Conservation (phyloP, 2,329 filamentous ascomycete genomes). For the Aspergillus persii region DNA sequence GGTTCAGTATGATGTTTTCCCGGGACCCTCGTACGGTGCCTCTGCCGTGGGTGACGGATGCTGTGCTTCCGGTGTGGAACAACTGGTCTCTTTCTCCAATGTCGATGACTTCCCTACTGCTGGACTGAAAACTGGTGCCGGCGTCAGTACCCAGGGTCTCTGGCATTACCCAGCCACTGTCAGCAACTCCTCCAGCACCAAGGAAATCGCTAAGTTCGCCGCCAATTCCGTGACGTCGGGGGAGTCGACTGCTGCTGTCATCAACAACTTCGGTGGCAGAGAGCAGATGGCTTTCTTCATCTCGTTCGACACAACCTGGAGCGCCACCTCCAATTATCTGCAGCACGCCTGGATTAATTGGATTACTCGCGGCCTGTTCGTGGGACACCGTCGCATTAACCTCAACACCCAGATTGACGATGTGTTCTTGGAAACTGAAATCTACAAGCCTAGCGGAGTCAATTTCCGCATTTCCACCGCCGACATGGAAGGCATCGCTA, state of each 20-base stretch:
- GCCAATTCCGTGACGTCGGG: constrained; percentile 40
- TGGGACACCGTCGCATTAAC: constrained; percentile 56
- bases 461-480: constrained; percentile 50
- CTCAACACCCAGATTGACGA: constrained; percentile 61
- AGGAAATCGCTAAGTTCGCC: constrained; percentile 54
- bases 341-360: constrained; percentile 64
- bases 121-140: constrained; percentile 51
- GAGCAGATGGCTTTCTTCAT: constrained; percentile 64
- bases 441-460: constrained; percentile 49
- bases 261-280: constrained; percentile 57
- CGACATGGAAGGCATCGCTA: constrained; percentile 49
- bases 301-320: constrained; percentile 53
- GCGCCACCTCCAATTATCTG: constrained; percentile 55
- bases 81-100: constrained; percentile 55
- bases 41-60: constrained; percentile 43
- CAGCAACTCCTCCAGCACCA: constrained; percentile 53
- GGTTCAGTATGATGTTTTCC: constrained; percentile 60
- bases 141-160: constrained; percentile 51
- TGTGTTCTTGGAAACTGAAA: constrained; percentile 55
- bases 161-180: constrained; percentile 61
- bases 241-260: constrained; percentile 55
- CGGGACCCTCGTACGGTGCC: constrained; percentile 51
- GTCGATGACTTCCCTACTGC: constrained; percentile 54
- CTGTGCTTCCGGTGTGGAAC: constrained; percentile 50
- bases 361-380: constrained; percentile 57